These are phyloP conservation scores for Corymbia maculata DNA, from an alignment of 345 rosid genomes.

Conservation along the genomic window DNA sequence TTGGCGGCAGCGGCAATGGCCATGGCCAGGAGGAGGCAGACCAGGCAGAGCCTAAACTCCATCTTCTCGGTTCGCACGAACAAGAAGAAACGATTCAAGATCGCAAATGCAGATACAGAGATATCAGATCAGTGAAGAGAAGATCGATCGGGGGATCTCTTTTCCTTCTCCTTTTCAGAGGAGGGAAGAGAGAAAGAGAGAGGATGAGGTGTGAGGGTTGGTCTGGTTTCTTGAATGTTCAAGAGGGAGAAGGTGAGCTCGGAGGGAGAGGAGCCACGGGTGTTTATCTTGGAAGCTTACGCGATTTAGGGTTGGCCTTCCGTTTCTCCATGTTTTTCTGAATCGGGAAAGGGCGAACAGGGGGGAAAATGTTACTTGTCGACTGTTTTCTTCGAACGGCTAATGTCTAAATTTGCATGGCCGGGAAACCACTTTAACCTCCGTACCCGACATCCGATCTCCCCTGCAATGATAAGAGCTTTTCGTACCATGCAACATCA, in stretches of 20 bases:
- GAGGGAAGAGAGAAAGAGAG: background rate
- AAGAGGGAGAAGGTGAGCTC: background rate
- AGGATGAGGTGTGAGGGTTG: background rate
- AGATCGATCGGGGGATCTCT: background rate
- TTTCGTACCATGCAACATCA: background rate
- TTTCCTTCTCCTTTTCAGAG: background rate
- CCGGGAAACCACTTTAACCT: background rate
- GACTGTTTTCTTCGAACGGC: background rate
- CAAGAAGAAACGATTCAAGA: background rate
- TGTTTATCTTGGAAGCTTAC: background rate
- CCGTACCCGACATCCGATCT: background rate
- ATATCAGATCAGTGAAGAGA: background rate
- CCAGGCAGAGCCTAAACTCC: background rate
- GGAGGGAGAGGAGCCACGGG: background rate
- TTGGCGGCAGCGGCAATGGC: background rate
- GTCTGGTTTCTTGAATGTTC: background rate
- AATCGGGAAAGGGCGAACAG: background rate
- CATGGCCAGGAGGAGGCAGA: constrained; percentile 1
- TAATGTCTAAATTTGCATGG: background rate
- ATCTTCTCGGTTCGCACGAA: background rate
- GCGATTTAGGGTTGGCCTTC: background rate
- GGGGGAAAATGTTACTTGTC: background rate
- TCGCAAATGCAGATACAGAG: background rate
- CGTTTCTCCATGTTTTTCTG: background rate
- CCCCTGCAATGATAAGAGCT: background rate